These are phyloP conservation scores for Capronia coronata DNA, from an alignment of 2,329 filamentous ascomycete species.

Conservation along the genomic window DNA sequence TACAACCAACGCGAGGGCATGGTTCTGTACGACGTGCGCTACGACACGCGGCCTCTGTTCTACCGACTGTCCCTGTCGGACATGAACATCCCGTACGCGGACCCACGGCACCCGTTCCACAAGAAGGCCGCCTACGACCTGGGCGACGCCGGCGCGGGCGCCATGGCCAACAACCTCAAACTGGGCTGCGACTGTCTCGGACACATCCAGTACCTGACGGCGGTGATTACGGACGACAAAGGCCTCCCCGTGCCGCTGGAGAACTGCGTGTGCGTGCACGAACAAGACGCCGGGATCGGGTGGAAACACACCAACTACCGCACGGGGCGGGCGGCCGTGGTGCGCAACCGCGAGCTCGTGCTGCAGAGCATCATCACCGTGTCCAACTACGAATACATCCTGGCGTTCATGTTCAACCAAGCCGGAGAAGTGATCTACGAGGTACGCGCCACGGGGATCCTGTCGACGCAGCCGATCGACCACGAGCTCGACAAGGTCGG, in stretches of 20 bases:
- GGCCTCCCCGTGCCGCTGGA: conserved; percentile 54
- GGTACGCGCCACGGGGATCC: conserved; percentile 61
- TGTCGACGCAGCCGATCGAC: conserved; percentile 62
- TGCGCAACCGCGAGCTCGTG: conserved; percentile 59
- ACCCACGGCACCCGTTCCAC: conserved; percentile 61
- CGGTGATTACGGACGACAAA: conserved; percentile 53
- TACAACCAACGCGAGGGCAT: conserved; percentile 61
- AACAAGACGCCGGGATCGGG: conserved; percentile 62
- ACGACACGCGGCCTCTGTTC: conserved; percentile 58
- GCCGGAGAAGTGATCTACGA: conserved; percentile 62
- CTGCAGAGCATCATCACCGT: conserved; percentile 66
- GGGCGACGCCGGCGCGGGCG: conserved; percentile 59
- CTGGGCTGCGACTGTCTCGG: conserved; percentile 66
- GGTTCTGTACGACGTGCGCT: conserved; percentile 61
- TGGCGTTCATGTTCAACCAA: conserved; percentile 66
- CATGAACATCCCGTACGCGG: conserved; percentile 57
- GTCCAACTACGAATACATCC: conserved; percentile 67
- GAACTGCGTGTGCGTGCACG: conserved; percentile 64
- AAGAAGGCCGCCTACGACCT: conserved; percentile 66
- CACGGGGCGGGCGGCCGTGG: conserved; percentile 56
- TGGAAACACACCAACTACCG: conserved; percentile 70
- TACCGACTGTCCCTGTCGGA: conserved; percentile 61
- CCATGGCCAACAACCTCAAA: conserved; percentile 63
- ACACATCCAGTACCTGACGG: conserved; percentile 61
- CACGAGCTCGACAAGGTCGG: conserved; percentile 49